Conservation (phyloP, 768 basidiomycete species). For the Boletellus sp. region DNA sequence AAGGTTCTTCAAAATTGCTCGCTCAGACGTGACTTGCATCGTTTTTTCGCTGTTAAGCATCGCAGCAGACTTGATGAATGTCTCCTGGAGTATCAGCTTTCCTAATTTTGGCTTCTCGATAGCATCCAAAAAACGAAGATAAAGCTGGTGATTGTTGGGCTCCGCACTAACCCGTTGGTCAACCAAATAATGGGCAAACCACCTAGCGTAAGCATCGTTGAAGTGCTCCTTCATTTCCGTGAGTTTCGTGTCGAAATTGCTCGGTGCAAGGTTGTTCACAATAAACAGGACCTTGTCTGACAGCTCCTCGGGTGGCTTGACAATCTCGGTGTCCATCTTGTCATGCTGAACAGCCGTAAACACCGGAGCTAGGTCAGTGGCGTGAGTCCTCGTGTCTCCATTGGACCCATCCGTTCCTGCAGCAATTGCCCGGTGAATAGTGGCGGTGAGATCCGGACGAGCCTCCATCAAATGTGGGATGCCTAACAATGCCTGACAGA, state of each 20-base stretch:
- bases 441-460: constrained; percentile 74
- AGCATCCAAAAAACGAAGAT: constrained; percentile 89
- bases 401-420: constrained; percentile 42
- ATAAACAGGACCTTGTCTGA: constrained; percentile 97
- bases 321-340: constrained; percentile 53
- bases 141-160: constrained; percentile 94
- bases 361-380: constrained; percentile 46
- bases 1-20: constrained; percentile 87
- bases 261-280: constrained; percentile 94
- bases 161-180: constrained; percentile 94
- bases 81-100: constrained; percentile 89
- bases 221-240: constrained; percentile 83
- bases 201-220: constrained; percentile 77
- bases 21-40: constrained; percentile 79
- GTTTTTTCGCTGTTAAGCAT: constrained; percentile 92
- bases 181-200: constrained; percentile 98
- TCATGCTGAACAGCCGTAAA: constrained; percentile 83
- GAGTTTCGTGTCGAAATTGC: constrained; percentile 87
- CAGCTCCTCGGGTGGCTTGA: constrained; percentile 75
- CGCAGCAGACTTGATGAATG: constrained; percentile 78
- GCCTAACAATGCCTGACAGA: constrained; percentile 84
- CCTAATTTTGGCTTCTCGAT: constrained; percentile 64
- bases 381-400: constrained; percentile 38
- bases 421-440: constrained; percentile 68
- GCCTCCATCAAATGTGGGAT: constrained; percentile 85